Evolutionary conservation across 2,329 filamentous ascomycete genomes (phyloP), one percentile per base, ranked within the genome.

Genomic region (Aspergillus ochraceus): DNA sequence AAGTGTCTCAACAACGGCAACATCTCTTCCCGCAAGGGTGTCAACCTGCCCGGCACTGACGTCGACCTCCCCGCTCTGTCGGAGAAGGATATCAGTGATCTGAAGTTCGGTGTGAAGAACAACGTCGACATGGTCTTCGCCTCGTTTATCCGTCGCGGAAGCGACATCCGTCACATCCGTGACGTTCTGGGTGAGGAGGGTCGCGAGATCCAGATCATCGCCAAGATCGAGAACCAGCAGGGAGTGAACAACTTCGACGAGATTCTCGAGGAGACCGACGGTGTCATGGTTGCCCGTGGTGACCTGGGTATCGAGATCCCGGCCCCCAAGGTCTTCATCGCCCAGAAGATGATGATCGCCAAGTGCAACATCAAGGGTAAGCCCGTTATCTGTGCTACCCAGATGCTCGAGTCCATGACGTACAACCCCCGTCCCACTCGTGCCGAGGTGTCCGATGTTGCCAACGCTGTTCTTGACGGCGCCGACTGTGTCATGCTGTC

Each of bases 381-480:
- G 87, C 95, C 95, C 69, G 93, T 94, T 78, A 97, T 99, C 78
- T 98, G 94, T 81, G 95, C 95, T 61, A 99, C 95, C 46, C 95
- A 99, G 85, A 99, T 99, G 95, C 87, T 99, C 70, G 95, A 99
- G 87, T 97, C 92, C 68, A 99, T 99, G 95, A 99, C 97, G 80
- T 97, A 97, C 86, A 99, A 99, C 85, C 95, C 95, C 68, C 91
- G 95, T 65, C 95, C 95, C 54, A 99, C 95, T 65, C 92, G 95
- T 81, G 95, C 95, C 66, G 95, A 99, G 84, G 96, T 99, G 77
- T 96, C 91, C 75, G 95, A 99, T 76, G 95, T 99, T 64, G 95
- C 95, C 70, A 99, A 99, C 79, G 95, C 95, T 68, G 92, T 99
- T 67, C 91, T 96, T 55, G 95, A 99, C 75, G 95, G 95, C 73